Conservation (phyloP, 352 stramenopile genomes). For the Phytophthora macrochlamydospora region DNA sequence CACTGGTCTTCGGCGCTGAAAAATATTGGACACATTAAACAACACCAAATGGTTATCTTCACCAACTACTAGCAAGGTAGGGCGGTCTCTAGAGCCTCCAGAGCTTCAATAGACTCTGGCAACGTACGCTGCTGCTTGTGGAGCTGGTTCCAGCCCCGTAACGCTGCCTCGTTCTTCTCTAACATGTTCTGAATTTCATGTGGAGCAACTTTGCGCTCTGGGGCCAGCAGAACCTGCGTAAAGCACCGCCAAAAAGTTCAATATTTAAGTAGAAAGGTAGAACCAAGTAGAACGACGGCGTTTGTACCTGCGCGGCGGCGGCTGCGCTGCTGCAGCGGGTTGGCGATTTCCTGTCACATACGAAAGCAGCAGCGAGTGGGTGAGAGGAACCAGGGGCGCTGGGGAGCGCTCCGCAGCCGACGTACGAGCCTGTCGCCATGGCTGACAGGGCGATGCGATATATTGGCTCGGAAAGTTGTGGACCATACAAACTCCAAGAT, state of each 20-base stretch:
- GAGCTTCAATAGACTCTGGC: no score
- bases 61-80: background rate
- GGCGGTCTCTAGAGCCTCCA: background rate
- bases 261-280: background rate
- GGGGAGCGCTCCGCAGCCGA: background rate
- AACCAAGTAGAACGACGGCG: background rate
- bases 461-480: background rate
- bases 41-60: background rate
- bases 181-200: slow-evolving; percentile 82
- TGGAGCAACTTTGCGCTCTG: slow-evolving; percentile 59
- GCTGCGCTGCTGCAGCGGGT: slow-evolving; percentile 67
- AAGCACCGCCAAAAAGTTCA: background rate
- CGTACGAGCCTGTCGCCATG: slow-evolving; percentile 35
- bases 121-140: slow-evolving; percentile 78
- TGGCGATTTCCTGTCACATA: slow-evolving; percentile 19
- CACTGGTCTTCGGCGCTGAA: slow-evolving; percentile 53
- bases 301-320: slow-evolving; percentile 50
- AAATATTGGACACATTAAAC: background rate
- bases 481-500: no score
- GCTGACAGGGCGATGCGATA: background rate
- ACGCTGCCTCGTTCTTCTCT: slow-evolving; percentile 85
- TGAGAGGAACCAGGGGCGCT: slow-evolving; percentile 7
- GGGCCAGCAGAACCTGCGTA: slow-evolving; percentile 29
- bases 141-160: slow-evolving; percentile 74
- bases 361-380: slow-evolving; percentile 16